Percentiles rank a stretch among this genome's conserved stretches.
These are phyloP conservation scores for Neoboletus brunneissimus DNA, from an alignment of 768 basidiomycete genomes.

Conservation along the genomic window DNA sequence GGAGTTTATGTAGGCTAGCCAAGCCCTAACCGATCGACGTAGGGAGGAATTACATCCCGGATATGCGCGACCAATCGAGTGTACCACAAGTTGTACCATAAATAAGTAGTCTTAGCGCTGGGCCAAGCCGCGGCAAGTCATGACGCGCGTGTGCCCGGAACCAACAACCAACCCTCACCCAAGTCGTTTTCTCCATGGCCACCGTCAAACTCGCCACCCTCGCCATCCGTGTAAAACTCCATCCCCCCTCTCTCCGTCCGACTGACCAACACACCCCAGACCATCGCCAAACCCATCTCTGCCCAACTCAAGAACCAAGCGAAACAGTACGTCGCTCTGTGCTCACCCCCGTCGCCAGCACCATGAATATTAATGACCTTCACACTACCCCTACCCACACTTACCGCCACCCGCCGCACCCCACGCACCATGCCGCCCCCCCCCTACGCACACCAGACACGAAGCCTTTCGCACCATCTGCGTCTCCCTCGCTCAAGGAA, in stretches of 20 bases:
- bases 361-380: background rate
- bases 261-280: constrained; percentile 40
- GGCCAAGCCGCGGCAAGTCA: too few species aligned
- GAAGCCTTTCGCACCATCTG: constrained; percentile 69
- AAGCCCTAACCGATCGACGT: too few species aligned
- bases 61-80: too few species aligned
- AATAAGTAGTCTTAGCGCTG: too few species aligned
- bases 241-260: too few species aligned
- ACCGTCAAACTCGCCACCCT: constrained; percentile 72
- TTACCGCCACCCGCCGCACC: too few species aligned
- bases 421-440: too few species aligned
- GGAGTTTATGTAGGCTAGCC: too few species aligned
- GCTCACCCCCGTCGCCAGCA: background rate
- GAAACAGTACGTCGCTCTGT: constrained; percentile 54
- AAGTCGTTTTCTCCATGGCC: constrained; percentile 46
- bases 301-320: constrained; percentile 66
- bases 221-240: constrained; percentile 58
- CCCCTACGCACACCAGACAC: constrained; percentile 44
- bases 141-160: background rate
- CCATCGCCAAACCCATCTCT: constrained; percentile 82
- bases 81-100: too few species aligned
- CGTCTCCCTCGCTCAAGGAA: constrained; percentile 67
- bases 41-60: too few species aligned
- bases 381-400: too few species aligned
- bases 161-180: background rate